Evolutionary conservation across 371 early-diverging fungal species (phyloP), one percentile per base, ranked within the genome.

Genomic region (Vairimorpha necatrix): DNA sequence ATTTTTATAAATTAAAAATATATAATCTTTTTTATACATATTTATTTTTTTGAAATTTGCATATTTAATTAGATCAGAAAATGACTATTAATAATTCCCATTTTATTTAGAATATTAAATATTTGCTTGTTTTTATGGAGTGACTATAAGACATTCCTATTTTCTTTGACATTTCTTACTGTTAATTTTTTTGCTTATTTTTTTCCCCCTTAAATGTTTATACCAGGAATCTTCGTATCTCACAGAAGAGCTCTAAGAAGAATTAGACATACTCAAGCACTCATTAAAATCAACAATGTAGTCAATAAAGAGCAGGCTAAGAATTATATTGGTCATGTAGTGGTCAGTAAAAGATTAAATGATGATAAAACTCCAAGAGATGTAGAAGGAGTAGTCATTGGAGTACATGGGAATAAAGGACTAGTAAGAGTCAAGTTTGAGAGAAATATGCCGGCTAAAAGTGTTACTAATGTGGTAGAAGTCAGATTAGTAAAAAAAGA

Each of bases 391-490:
- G 75, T 77, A 34, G 75, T 77, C 16, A 72, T 76, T 7, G 77
- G 73, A 56, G 62, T 71, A 16, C 85, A 85, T 72, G 85, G 85
- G 28, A 82, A 82, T 53, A 75, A 68, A 53, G 85, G 85, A n/a
- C 73, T 80, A 16, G 82, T 85, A 28, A 63, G 76, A 58, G 82
- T 79, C 20, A 76, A 70, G 47, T 85, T 85, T 74, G 76, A 82
- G 54, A 82, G 81, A 63, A 84, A 82, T 71, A 70, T 85, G 42
- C 62, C 67, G 2, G 72, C 85, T 26, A 82, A 73, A 26, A 69
- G 50, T 48, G 72, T 83, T 33, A 80, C 80, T 42, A 68, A 77
- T 13, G 18, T 58, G 13, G 84, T 84, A 22, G 79, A 78, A 69
- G 81, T 85, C 26, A 77, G 80, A 76, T 72, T 85, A 30, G 58